Conservation (phyloP, 2,329 filamentous ascomycete species). For the Botrytis aclada region DNA sequence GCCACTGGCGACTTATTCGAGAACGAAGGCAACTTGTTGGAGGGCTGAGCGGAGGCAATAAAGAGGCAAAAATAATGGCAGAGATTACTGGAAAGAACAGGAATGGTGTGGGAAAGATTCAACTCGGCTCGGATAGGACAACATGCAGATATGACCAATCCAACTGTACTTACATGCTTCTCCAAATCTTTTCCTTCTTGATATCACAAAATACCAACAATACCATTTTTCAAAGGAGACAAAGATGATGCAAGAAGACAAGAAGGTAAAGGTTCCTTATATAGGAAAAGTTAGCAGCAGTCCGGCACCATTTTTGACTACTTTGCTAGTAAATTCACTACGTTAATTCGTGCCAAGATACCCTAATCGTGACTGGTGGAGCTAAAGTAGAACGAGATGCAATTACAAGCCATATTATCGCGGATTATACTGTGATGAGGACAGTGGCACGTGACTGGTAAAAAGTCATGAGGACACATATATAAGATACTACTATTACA, state of each 20-base stretch:
- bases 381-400: not conserved
- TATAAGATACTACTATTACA: not conserved
- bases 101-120: not conserved
- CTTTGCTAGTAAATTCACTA: not conserved
- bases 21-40: not conserved
- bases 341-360: not conserved
- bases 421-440: not conserved
- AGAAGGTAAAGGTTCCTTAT: not conserved
- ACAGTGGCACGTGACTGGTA: too few relatives aligned
- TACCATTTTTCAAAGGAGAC: not conserved
- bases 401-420: not conserved
- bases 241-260: not conserved
- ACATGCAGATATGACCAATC: not conserved
- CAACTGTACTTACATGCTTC: not conserved
- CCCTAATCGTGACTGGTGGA: not conserved
- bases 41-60: not conserved
- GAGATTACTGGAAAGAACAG: not conserved
- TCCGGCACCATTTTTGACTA: not conserved
- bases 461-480: not conserved
- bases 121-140: not conserved
- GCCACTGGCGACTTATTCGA: not conserved
- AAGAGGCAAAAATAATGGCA: not conserved
- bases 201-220: not conserved
- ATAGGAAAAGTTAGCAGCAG: not conserved
- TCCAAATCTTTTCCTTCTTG: not conserved